These are phyloP conservation scores for Stellera chamaejasme DNA, from an alignment of 345 rosid genomes.

Conservation along the genomic window DNA sequence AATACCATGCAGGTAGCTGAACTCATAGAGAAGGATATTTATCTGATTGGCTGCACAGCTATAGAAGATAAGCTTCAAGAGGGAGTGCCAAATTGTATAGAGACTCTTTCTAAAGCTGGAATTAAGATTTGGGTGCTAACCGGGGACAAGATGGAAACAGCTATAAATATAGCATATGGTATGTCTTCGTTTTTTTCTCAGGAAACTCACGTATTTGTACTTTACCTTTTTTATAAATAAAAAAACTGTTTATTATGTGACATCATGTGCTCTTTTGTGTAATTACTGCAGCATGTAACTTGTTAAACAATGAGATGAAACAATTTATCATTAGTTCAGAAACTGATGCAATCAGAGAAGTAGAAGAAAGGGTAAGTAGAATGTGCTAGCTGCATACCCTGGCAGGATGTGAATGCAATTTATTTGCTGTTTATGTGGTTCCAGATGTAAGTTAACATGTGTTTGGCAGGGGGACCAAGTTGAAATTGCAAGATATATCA, in stretches of 20 bases:
- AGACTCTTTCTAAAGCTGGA: conserved; percentile 97
- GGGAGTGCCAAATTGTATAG: conserved; percentile 95
- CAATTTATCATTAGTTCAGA: conserved; percentile 92
- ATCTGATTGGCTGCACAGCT: conserved; percentile 90
- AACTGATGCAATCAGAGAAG: conserved; percentile 77
- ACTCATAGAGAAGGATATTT: conserved; percentile 84
- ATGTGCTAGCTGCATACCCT: conserved; percentile 5
- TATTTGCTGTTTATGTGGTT: not conserved
- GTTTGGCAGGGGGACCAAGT: conserved; percentile 80
- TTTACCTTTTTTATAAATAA: too few species aligned
- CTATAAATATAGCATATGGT: conserved; percentile 98
- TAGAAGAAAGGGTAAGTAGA: conserved; percentile 77
- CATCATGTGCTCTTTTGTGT: conserved; percentile 13
- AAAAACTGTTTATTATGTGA: too few species aligned
- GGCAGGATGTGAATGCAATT: not conserved
- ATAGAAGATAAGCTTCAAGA: conserved; percentile 99
- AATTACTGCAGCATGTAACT: conserved; percentile 81
- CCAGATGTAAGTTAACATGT: conserved; percentile 2
- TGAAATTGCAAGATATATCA: conserved; percentile 82
- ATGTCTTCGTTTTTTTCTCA: conserved; percentile 12
- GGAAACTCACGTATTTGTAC: too few species aligned
- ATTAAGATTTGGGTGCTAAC: conserved; percentile 98
- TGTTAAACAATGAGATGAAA: conserved; percentile 93
- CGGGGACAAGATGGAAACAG: conserved; percentile 99
- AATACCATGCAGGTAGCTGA: conserved; percentile 75